Evolutionary conservation across 129 eudicot species (phyloP).

Genomic region (Flaveria brownii): DNA sequence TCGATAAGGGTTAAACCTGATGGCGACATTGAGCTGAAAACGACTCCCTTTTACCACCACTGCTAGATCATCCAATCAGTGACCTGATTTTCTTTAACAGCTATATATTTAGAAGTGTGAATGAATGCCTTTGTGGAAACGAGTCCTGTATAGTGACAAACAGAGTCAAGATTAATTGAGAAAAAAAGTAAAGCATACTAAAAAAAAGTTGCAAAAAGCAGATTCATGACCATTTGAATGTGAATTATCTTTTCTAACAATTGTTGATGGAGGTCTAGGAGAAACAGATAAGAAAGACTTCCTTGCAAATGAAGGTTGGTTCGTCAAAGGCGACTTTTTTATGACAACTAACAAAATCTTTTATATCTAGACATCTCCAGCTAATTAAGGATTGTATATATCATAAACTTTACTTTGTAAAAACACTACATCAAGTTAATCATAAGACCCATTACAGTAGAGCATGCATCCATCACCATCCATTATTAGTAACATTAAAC

Average conservation of each 20-base stretch:
- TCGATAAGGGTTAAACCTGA: constrained; percentile 61
- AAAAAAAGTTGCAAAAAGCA: constrained; percentile 31
- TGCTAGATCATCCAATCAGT: constrained; percentile 61
- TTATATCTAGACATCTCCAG: constrained; percentile 33
- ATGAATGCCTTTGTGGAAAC: constrained; percentile 58
- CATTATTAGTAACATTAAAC: neutral
- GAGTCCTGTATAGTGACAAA: constrained; percentile 58
- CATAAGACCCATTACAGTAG: constrained; percentile 35
- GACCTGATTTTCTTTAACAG: constrained; percentile 45
- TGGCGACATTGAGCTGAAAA: constrained; percentile 53
- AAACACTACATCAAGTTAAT: constrained; percentile 28
- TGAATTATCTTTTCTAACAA: constrained; percentile 19
- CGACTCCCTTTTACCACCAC: constrained; percentile 49
- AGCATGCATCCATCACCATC: constrained; percentile 22
- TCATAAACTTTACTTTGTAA: constrained; percentile 26
- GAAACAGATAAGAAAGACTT: constrained; percentile 24
- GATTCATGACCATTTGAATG: constrained; percentile 21
- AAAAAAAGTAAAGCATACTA: constrained; percentile 19
- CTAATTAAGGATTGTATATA: constrained; percentile 33
- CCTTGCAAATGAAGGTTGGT: constrained; percentile 4
- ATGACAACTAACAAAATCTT: constrained; percentile 26
- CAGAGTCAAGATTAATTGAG: constrained; percentile 33
- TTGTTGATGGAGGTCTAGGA: neutral
- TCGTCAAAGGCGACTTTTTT: neutral
- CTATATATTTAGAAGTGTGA: neutral